These are phyloP conservation scores for Onygenales sp. DNA, from an alignment of 2,329 filamentous ascomycete genomes.

Conservation along the genomic window DNA sequence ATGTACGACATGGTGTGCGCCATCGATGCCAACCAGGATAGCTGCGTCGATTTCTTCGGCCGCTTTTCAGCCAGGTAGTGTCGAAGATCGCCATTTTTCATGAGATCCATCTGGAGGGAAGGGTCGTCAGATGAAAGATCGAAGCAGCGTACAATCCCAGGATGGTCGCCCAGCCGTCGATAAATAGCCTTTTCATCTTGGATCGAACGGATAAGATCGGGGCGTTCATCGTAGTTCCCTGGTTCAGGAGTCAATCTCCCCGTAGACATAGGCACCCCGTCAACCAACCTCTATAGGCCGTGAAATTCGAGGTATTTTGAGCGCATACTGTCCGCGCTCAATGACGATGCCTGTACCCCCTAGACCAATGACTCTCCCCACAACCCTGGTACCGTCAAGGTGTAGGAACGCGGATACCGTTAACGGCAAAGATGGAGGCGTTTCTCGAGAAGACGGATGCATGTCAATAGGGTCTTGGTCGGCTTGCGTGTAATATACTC, in stretches of 20 bases:
- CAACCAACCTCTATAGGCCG: conserved; percentile 9
- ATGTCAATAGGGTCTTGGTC: background rate
- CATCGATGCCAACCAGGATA: conserved; percentile 18
- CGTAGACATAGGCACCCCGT: conserved; percentile 8
- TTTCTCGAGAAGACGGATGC: background rate
- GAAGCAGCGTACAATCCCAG: conserved; percentile 7
- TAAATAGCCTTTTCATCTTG: conserved; percentile 10
- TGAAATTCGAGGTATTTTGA: conserved; percentile 14
- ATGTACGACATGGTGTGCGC: conserved; percentile 16
- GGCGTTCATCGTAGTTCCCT: conserved; percentile 12
- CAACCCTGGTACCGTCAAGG: conserved; percentile 11
- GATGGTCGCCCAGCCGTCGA: conserved; percentile 5
- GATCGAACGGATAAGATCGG: conserved; percentile 9
- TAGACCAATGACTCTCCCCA: conserved; percentile 10
- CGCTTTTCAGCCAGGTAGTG: conserved; percentile 11
- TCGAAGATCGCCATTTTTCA: conserved; percentile 19
- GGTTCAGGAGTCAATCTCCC: conserved; percentile 9
- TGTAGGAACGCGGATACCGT: conserved; percentile 9
- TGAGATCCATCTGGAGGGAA: conserved; percentile 14
- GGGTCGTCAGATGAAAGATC: conserved; percentile 4
- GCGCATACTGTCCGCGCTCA: conserved; percentile 11
- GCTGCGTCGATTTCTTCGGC: conserved; percentile 12
- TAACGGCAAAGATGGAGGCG: conserved; percentile 3
- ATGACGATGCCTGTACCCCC: conserved; percentile 13
- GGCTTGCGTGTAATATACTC: background rate